Conservation (phyloP, 225 moss, liverwort and hornwort genomes). For the Physcomitrium patens region DNA sequence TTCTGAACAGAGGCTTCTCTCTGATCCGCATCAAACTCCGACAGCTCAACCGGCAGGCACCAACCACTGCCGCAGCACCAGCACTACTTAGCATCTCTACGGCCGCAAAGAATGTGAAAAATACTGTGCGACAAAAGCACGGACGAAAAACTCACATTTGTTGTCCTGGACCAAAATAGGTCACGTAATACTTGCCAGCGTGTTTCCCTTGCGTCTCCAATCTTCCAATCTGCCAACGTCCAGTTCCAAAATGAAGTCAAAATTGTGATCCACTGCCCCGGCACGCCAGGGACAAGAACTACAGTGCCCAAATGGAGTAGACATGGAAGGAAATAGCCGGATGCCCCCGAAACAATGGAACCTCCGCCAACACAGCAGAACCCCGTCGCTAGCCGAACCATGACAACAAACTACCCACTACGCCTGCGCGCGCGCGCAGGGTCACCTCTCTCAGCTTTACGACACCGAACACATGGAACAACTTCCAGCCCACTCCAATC, state of each 20-base stretch:
- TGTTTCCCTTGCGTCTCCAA: slow-evolving; percentile 49
- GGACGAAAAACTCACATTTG: slow-evolving; percentile 56
- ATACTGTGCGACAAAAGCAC: slow-evolving; percentile 13
- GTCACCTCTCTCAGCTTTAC: background rate
- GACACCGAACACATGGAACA: background rate
- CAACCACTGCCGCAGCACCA: slow-evolving; percentile 49
- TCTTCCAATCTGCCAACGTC: slow-evolving; percentile 46
- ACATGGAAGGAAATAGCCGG: background rate
- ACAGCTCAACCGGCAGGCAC: slow-evolving; percentile 57
- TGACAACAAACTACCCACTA: no score
- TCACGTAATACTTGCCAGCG: slow-evolving; percentile 57
- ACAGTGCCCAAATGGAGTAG: no score
- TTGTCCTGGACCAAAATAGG: slow-evolving; percentile 61
- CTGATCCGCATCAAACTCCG: slow-evolving; percentile 62
- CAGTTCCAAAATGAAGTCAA: slow-evolving; percentile 7
- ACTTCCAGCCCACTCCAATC: background rate
- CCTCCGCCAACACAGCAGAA: background rate
- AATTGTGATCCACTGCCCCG: background rate
- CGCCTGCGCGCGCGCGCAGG: background rate
- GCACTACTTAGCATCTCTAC: slow-evolving; percentile 30
- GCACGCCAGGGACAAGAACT: background rate
- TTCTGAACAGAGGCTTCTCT: slow-evolving; percentile 46
- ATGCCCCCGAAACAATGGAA: background rate
- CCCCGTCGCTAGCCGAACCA: slow-evolving; percentile 6
- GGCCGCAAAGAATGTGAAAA: background rate